phyloP scores from a whole-genome alignment of 306 rosid genomes.

The Rosa lucieae region DNA sequence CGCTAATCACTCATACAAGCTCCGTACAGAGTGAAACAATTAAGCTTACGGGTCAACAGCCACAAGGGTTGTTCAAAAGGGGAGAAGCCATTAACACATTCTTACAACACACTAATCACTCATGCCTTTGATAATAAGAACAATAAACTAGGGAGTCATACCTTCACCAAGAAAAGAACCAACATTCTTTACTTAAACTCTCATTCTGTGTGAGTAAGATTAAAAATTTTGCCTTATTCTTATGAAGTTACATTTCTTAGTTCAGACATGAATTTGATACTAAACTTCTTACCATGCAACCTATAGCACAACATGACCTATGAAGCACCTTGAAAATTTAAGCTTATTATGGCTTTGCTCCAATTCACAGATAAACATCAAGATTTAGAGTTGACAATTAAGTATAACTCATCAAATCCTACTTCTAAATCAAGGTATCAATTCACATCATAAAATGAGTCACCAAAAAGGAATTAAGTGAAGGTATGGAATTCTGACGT shows the following conservation, averaged over 20 bases:
- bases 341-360: not conserved
- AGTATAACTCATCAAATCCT: not conserved
- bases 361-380: not conserved
- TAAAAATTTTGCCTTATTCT: not conserved
- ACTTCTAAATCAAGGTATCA: not conserved
- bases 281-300: not conserved
- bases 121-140: not conserved
- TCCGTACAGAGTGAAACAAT: not conserved
- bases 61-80: not conserved
- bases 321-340: not conserved
- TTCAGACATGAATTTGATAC: not conserved
- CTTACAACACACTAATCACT: not conserved
- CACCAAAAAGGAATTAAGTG: not conserved
- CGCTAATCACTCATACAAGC: not conserved
- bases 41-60: not conserved
- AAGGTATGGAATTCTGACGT: not conserved
- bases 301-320: not conserved
- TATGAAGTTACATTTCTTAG: not conserved
- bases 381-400: not conserved
- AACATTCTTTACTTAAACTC: not conserved
- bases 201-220: not conserved
- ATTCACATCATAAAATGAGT: not conserved
- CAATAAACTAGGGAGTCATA: not conserved
- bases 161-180: not conserved
- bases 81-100: not conserved